Evolutionary conservation across 768 basidiomycete species (phyloP).

Genomic region (Strobilomyces confusus): DNA sequence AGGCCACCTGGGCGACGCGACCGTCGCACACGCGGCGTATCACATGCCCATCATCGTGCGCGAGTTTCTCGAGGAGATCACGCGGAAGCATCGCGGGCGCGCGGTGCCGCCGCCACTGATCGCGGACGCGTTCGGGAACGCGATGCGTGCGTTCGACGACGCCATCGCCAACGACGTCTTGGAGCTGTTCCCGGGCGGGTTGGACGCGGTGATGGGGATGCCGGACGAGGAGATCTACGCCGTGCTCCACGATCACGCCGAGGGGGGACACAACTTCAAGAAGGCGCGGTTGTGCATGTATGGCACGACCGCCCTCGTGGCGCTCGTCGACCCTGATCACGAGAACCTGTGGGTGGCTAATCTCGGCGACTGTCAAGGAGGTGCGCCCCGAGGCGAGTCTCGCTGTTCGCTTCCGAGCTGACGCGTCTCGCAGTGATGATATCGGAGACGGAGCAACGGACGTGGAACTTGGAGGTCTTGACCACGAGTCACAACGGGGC

Average conservation of each 20-base stretch:
- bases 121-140: slow-evolving; percentile 51
- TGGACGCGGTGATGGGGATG: slow-evolving; percentile 46
- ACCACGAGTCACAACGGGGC: slow-evolving; percentile 71
- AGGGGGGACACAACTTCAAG: slow-evolving; percentile 56
- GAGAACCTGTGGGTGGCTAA: slow-evolving; percentile 77
- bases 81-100: slow-evolving; percentile 35
- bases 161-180: slow-evolving; percentile 65
- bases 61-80: slow-evolving; percentile 48
- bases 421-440: slow-evolving; percentile 43
- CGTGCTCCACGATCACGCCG: slow-evolving; percentile 61
- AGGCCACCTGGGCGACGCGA: slow-evolving; percentile 70
- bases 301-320: slow-evolving; percentile 72
- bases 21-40: slow-evolving; percentile 63
- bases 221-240: slow-evolving; percentile 53
- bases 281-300: slow-evolving; percentile 73
- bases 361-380: slow-evolving; percentile 76
- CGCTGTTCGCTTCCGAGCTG: slow-evolving; percentile 2
- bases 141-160: slow-evolving; percentile 60
- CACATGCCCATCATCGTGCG: slow-evolving; percentile 66
- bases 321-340: slow-evolving; percentile 66
- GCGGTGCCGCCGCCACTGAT: slow-evolving; percentile 46
- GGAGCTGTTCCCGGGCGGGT: slow-evolving; percentile 54
- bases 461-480: slow-evolving; percentile 58
- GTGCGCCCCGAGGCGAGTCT: slow-evolving; percentile 38
- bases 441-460: slow-evolving; percentile 41